phyloP scores from a whole-genome alignment of 768 basidiomycete genomes.

The Serendipita indica region DNA sequence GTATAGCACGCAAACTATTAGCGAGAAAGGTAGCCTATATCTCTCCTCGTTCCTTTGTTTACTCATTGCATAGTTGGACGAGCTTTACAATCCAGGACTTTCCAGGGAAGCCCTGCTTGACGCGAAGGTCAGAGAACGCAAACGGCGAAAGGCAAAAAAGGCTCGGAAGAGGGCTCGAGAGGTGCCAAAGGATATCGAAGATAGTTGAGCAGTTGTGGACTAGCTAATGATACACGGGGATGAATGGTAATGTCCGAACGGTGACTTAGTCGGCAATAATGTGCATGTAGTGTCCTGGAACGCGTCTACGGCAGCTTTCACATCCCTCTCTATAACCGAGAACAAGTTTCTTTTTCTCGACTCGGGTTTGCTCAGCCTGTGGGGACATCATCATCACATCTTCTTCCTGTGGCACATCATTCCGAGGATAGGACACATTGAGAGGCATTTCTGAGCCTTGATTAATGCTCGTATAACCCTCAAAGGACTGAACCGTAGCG shows the following conservation, averaged over 20 bases:
- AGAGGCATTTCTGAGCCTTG: not conserved
- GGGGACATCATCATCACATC: not conserved
- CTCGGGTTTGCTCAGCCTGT: not conserved
- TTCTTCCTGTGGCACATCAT: not conserved
- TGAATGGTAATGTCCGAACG: not conserved
- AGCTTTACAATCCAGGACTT: conserved; percentile 55
- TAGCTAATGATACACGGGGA: not conserved
- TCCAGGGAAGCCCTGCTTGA: conserved; percentile 52
- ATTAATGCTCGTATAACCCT: not conserved
- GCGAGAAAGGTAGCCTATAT: conserved; percentile 45
- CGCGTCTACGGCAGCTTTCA: not conserved
- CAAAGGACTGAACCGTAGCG: not conserved
- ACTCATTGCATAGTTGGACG: conserved; percentile 42
- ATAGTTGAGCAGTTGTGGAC: conserved; percentile 4
- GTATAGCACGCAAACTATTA: conserved; percentile 55
- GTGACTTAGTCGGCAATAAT: not conserved
- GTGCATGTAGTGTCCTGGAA: conserved; percentile 8
- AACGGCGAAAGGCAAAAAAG: conserved; percentile 61
- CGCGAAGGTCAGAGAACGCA: conserved; percentile 63
- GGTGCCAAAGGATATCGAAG: conserved; percentile 15
- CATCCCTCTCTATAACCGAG: not conserved
- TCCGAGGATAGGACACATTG: not conserved
- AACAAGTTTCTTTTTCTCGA: conserved; percentile 6
- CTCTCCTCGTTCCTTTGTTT: conserved; percentile 15
- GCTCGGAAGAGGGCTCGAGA: conserved; percentile 61